Evolutionary conservation across 1,139 yeast species (phyloP).

Genomic region (Sugiyamaella pinicola): DNA sequence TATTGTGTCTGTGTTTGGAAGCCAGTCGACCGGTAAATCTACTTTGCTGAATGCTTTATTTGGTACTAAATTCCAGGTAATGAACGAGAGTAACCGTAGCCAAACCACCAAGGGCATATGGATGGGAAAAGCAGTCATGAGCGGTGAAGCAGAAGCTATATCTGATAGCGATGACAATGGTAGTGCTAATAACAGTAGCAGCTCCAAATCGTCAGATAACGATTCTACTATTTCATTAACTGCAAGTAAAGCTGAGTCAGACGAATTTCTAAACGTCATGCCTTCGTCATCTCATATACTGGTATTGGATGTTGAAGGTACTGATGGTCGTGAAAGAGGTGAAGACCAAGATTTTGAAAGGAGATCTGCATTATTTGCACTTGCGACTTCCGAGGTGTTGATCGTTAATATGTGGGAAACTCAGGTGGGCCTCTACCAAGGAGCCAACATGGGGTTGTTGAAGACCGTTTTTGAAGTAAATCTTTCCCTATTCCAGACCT

Average conservation of each 20-base stretch:
- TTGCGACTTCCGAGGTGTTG: slow-evolving; percentile 86
- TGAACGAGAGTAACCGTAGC: slow-evolving; percentile 80
- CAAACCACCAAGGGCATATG: slow-evolving; percentile 93
- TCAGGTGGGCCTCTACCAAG: slow-evolving; percentile 95
- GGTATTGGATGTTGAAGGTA: slow-evolving; percentile 96
- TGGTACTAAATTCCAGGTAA: slow-evolving; percentile 85
- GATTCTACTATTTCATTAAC: slow-evolving; percentile 14
- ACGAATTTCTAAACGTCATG: slow-evolving; percentile 27
- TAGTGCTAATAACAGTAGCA: slow-evolving; percentile 16
- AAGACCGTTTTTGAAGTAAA: slow-evolving; percentile 97
- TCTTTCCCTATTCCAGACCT: slow-evolving; percentile 66
- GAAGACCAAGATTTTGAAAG: slow-evolving; percentile 98
- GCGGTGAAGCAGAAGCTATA: slow-evolving; percentile 21
- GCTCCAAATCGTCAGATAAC: slow-evolving; percentile 18
- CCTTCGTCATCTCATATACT: slow-evolving; percentile 47
- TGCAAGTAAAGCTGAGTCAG: slow-evolving; percentile 23
- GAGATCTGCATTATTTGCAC: slow-evolving; percentile 91
- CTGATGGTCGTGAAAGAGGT: slow-evolving; percentile 97
- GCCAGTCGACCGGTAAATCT: slow-evolving; percentile 95
- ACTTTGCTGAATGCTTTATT: slow-evolving; percentile 83
- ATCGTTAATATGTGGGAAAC: slow-evolving; percentile 96
- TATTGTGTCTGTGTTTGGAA: slow-evolving; percentile 92
- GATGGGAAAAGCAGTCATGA: slow-evolving; percentile 59
- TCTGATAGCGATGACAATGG: slow-evolving; percentile 19
- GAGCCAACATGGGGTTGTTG: slow-evolving; percentile 93